Evolutionary conservation across 306 rosid genomes (phyloP).

Genomic region (Quillaja saponaria): DNA sequence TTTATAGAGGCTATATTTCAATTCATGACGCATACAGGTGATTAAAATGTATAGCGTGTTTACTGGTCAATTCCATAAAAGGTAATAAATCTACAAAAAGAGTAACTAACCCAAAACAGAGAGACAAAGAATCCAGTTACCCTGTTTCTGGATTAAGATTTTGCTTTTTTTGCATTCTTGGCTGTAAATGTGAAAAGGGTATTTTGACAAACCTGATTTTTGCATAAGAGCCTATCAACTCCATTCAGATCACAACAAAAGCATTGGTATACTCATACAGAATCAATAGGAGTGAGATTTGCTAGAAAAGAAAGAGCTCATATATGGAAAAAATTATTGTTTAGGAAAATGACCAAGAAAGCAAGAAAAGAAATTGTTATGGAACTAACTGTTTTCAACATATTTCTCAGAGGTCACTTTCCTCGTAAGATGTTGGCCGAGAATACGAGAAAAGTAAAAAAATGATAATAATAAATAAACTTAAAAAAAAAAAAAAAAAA

Average conservation of each 20-base stretch:
- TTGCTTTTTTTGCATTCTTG: constrained; percentile 7
- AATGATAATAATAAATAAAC: too few species aligned
- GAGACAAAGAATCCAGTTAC: background rate
- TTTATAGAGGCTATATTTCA: too few species aligned
- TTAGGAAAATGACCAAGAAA: background rate
- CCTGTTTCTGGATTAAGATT: background rate
- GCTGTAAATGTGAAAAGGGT: background rate
- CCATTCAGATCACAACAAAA: constrained; percentile 17
- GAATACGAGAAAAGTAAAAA: too few species aligned
- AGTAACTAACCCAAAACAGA: background rate
- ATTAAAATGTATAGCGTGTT: background rate
- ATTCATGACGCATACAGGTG: background rate
- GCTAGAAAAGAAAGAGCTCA: constrained; percentile 2
- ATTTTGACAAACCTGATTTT: background rate
- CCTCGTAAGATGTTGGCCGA: too few species aligned
- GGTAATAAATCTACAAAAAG: background rate
- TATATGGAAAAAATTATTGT: background rate
- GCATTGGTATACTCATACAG: background rate
- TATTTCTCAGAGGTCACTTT: background rate
- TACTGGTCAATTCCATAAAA: constrained; percentile 2
- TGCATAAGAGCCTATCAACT: background rate
- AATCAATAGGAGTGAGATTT: constrained; percentile 3
- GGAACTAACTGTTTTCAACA: constrained; percentile 3
- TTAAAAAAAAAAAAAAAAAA: too few species aligned
- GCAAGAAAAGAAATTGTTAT: background rate